A percentile compares a stretch with the other conserved stretches of the same genome.
Conservation (phyloP, 2,329 filamentous ascomycete genomes). For the Beauveria asiatica region DNA sequence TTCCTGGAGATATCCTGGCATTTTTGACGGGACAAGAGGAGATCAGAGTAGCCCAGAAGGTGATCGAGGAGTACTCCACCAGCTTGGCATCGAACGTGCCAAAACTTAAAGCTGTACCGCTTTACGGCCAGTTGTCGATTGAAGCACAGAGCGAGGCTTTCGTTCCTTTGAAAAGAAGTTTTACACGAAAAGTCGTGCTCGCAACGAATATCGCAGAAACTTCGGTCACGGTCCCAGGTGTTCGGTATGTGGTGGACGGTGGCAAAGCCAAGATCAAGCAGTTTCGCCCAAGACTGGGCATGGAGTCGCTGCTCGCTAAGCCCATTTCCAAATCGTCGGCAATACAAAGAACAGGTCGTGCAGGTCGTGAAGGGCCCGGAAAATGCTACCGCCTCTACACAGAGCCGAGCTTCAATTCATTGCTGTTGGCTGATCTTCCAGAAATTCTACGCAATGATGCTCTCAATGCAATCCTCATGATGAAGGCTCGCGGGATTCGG, state of each 20-base stretch:
- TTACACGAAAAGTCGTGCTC: slow-evolving; percentile 80
- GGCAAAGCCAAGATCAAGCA: slow-evolving; percentile 94
- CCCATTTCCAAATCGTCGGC: slow-evolving; percentile 90
- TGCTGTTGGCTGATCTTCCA: slow-evolving; percentile 69
- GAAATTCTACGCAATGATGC: slow-evolving; percentile 90
- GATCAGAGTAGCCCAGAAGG: slow-evolving; percentile 71
- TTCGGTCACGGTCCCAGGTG: slow-evolving; percentile 88
- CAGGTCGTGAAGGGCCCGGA: slow-evolving; percentile 83
- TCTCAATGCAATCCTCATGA: slow-evolving; percentile 75
- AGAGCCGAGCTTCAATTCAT: slow-evolving; percentile 58
- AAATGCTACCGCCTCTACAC: slow-evolving; percentile 90
- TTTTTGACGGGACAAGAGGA: slow-evolving; percentile 92
- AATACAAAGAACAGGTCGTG: slow-evolving; percentile 83
- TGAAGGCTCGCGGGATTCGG: slow-evolving; percentile 84
- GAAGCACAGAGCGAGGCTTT: slow-evolving; percentile 83
- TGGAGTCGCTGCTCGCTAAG: slow-evolving; percentile 85
- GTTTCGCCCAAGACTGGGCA: slow-evolving; percentile 72
- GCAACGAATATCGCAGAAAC: slow-evolving; percentile 99
- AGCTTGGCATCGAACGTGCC: slow-evolving; percentile 69
- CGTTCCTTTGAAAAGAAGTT: slow-evolving; percentile 58
- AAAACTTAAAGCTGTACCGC: slow-evolving; percentile 61
- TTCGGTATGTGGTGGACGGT: slow-evolving; percentile 83
- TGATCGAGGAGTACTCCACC: slow-evolving; percentile 71
- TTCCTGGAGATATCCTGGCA: slow-evolving; percentile 89
- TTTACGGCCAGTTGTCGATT: slow-evolving; percentile 86